phyloP scores from a whole-genome alignment of 2,329 filamentous ascomycete species.

The Trichoderma atroviride region DNA sequence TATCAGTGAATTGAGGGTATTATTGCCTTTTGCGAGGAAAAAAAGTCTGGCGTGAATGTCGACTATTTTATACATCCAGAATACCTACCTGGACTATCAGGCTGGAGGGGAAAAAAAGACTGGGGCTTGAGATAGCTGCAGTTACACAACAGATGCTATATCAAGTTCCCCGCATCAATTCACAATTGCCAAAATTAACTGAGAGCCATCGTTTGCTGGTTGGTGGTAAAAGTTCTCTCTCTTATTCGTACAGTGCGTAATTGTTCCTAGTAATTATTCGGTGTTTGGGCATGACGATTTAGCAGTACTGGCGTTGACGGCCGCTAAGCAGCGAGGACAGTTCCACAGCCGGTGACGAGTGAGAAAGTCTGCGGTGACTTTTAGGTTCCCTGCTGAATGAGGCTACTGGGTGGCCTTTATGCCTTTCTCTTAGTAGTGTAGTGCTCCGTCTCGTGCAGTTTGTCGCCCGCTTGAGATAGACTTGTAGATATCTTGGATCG shows the following conservation, averaged over 20 bases:
- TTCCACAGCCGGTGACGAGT: neutral
- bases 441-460: neutral
- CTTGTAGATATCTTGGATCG: neutral
- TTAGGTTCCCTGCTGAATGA: neutral
- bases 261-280: neutral
- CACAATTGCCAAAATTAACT: neutral
- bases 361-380: neutral
- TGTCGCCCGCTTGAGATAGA: neutral
- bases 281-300: no score
- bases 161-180: slow-evolving; percentile 9
- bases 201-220: neutral
- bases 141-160: neutral
- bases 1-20: neutral
- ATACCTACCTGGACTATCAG: neutral
- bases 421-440: neutral
- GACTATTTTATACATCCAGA: neutral
- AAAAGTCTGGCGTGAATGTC: neutral
- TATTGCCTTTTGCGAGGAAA: no score
- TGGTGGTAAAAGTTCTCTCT: slow-evolving; percentile 8
- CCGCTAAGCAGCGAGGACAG: neutral
- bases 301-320: neutral
- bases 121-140: neutral
- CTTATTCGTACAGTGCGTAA: neutral
- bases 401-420: neutral
- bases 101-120: neutral